Conservation (phyloP, 1,139 yeast species). For the Hyphopichia burtonii region DNA sequence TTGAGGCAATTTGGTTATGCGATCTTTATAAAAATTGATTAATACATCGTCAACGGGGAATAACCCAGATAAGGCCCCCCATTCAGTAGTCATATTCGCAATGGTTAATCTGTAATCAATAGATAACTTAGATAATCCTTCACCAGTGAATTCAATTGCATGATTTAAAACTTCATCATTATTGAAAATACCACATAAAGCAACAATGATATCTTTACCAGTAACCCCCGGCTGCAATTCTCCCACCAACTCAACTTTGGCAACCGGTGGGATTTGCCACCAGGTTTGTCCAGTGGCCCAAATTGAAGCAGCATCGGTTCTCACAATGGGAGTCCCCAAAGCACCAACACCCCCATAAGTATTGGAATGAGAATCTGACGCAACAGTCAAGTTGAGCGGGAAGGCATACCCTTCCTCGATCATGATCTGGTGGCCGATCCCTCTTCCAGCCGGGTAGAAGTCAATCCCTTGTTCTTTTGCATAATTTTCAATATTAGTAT, state of each 20-base stretch:
- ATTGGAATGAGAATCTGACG: constrained; percentile 96
- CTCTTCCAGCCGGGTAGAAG: constrained; percentile 98
- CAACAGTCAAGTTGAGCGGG: constrained; percentile 90
- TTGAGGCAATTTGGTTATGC: constrained; percentile 65
- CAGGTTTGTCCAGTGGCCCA: constrained; percentile 99
- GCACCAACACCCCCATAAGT: constrained; percentile 97
- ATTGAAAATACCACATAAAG: constrained; percentile 92
- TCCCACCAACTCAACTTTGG: constrained; percentile 85
- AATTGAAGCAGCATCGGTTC: constrained; percentile 98
- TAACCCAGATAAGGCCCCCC: constrained; percentile 98
- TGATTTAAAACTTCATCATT: constrained; percentile 96
- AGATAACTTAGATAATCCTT: constrained; percentile 69
- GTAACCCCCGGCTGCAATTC: constrained; percentile 81
- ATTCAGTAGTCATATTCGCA: constrained; percentile 99
- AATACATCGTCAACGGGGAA: constrained; percentile 88
- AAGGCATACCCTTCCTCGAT: constrained; percentile 98
- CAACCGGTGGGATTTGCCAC: constrained; percentile 99
- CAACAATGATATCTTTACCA: constrained; percentile 96
- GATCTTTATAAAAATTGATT: constrained; percentile 71
- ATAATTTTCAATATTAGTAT: constrained; percentile 81
- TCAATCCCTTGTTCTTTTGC: constrained; percentile 93
- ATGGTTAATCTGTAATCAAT: constrained; percentile 92
- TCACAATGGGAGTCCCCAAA: constrained; percentile 93
- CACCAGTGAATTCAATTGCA: constrained; percentile 95
- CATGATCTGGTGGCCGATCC: constrained; percentile 99